Evolutionary conservation across 768 basidiomycete species (phyloP).

Genomic region (Tricholoma furcatifolium): DNA sequence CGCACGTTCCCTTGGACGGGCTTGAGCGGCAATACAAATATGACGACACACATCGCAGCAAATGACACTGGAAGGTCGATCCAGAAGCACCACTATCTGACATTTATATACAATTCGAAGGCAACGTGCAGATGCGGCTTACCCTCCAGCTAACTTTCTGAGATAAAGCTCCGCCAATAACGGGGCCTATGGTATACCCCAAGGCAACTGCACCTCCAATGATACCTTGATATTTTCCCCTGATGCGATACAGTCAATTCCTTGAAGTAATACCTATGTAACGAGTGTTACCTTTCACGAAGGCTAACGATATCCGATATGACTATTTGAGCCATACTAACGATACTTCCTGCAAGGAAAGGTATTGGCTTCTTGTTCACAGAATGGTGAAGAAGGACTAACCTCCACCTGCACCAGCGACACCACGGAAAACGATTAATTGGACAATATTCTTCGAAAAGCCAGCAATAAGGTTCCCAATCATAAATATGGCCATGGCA

Average conservation of each 20-base stretch:
- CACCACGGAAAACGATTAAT: slow-evolving; percentile 66
- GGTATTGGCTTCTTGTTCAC: not conserved
- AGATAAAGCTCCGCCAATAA: slow-evolving; percentile 64
- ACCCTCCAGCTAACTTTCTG: slow-evolving; percentile 65
- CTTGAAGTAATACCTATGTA: not conserved
- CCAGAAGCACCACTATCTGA: slow-evolving; percentile 70
- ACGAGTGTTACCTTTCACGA: slow-evolving; percentile 48
- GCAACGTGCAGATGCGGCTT: not conserved
- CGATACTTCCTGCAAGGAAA: slow-evolving; percentile 45
- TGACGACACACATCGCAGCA: slow-evolving; percentile 51
- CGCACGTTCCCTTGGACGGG: slow-evolving; percentile 60
- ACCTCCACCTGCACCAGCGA: slow-evolving; percentile 70
- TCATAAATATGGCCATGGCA: slow-evolving; percentile 61
- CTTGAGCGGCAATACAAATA: slow-evolving; percentile 68
- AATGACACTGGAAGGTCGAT: slow-evolving; percentile 62
- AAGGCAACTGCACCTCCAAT: slow-evolving; percentile 56
- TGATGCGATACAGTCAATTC: slow-evolving; percentile 21
- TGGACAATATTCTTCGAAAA: slow-evolving; percentile 64
- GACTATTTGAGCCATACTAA: slow-evolving; percentile 70
- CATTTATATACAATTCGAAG: not conserved
- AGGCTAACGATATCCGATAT: slow-evolving; percentile 73
- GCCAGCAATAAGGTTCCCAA: slow-evolving; percentile 66
- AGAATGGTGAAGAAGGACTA: slow-evolving; percentile 5
- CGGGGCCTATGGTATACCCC: slow-evolving; percentile 65
- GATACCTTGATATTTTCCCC: slow-evolving; percentile 79